Base-by-base conservation (phyloP, 805 yeast genomes). In the Komagataella mondaviorum region DNA sequence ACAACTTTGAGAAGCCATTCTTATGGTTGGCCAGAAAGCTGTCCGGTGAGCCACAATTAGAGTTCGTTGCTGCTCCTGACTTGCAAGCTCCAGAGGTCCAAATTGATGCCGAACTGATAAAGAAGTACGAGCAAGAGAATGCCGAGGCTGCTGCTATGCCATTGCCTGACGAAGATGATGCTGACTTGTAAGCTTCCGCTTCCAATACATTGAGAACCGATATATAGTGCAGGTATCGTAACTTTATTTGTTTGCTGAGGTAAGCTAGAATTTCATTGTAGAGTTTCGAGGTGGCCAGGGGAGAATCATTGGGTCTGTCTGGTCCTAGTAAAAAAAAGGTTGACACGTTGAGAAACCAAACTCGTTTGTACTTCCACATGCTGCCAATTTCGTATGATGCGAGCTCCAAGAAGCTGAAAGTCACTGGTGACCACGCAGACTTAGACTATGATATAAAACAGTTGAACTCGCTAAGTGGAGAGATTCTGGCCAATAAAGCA, bases 101-200 rank as follows among this genome's bases (percentile, higher is more conserved):
- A 69, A 97, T 93, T 65, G 99, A 93, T 69, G 88, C 87, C 63
- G 93, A 85, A 65, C 81, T 93, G 76, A 88, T 93, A 97, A 85
- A 82, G 77, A 90, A 91, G 77, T 93, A 93, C 80, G 96, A 93
- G 81, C 95, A 89, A 70, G 99, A 93, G 79, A 91, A 93, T 95
- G 97, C 88, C 71, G 95, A 87, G 76, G 99, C 99, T 66, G 88
- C 98, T 63, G 96, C 97, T 61, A 80, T 93, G 81, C 99, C 99
- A 72, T 85, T 93, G 72, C 99, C 99, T 61, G 99, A 93, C 77
- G 99, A 93, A 79, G 99, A 93, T 71, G 99, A 93, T 68, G 97
- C 96, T 68, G 99, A 93, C 75, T 86, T 93, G 76, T 93, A 88
- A 77, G 52, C 22, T 20, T 17, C 10, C 10, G n/a, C 22, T 44